Evolutionary conservation across 768 basidiomycete species (phyloP).

Genomic region (Coprinopsis marcescibilis): DNA sequence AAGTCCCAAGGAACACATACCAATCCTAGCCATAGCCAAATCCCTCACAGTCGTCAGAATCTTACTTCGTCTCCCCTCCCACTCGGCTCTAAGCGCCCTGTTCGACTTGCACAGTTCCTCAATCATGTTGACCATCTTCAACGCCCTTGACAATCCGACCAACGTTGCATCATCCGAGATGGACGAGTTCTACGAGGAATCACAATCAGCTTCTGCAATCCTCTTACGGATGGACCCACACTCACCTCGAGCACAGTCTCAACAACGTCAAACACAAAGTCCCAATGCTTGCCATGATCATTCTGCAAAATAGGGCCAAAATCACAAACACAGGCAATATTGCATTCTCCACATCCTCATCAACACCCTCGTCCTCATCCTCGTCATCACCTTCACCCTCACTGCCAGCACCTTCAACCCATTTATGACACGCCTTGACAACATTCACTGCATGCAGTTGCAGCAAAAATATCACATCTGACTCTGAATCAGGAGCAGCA

Average conservation of each 20-base stretch:
- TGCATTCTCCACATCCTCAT: slow-evolving; percentile 73
- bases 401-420: slow-evolving; percentile 55
- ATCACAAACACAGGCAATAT: slow-evolving; percentile 66
- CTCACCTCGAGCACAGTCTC: slow-evolving; percentile 85
- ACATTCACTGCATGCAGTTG: slow-evolving; percentile 83
- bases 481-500: slow-evolving; percentile 71
- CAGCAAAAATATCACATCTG: slow-evolving; percentile 78
- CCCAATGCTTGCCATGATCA: slow-evolving; percentile 87
- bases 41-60: slow-evolving; percentile 58
- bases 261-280: slow-evolving; percentile 82
- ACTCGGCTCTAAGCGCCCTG: slow-evolving; percentile 62
- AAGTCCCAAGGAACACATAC: slow-evolving; percentile 33
- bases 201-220: background rate
- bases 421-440: slow-evolving; percentile 77
- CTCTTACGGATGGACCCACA: background rate
- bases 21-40: slow-evolving; percentile 46
- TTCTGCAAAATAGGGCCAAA: slow-evolving; percentile 87
- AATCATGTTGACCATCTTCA: slow-evolving; percentile 60
- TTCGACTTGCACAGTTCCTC: slow-evolving; percentile 70
- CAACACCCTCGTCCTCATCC: slow-evolving; percentile 60
- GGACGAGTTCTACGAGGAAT: slow-evolving; percentile 51
- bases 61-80: slow-evolving; percentile 51
- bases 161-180: slow-evolving; percentile 54
- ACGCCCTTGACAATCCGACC: slow-evolving; percentile 60
- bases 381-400: slow-evolving; percentile 56